Evolutionary conservation across 192 early-diverging fungal species (phyloP), one percentile per base, ranked within the genome.

Genomic region (Dimargaris cristalligena): DNA sequence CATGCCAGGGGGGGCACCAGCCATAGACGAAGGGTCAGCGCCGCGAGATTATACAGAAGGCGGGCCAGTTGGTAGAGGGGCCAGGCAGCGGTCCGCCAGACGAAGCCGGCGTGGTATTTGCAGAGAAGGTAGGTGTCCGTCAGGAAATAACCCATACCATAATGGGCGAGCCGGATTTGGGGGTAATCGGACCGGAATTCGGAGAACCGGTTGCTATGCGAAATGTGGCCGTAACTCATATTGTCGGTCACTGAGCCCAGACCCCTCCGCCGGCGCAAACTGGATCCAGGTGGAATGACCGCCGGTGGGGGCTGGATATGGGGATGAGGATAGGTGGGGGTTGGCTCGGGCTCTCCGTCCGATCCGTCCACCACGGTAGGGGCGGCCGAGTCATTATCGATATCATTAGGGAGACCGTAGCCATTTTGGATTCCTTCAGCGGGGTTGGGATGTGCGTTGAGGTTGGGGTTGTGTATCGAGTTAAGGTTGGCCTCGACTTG

Each of bases 331-430:
- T 6, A 41, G 38, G 38, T 52, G 50, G 30, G 9, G 22, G 20
- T 50, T 9, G 48, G 26, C 50, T 16, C 28, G 22, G 2, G 50
- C 23, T 14, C 2, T 30, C 50, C 26, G 30, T 14, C 28, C 50
- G 2, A 52, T 26, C 28, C 26, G 50, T 52, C 30, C 1, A 52
- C 50, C 50, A 52, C 50, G 20, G 50, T 52, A 26, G 50, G 50
- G 0, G 50, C 50, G 50, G 14, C 28, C 20, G 50, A 52, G 23
- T 52, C 50, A 8, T 52, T 52, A 26, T 52, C 50, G 50, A 14
- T 26, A 26, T 16, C 20, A 23, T 23, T 23, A 16, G 50, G 50
- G 2, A 30, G 50, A 22, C 46, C 1, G 3, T 47, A n/a, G n/a
- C n/a, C n/a, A n/a, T n/a, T n/a, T n/a, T n/a, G n/a, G n/a, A n/a